phyloP scores from a whole-genome alignment of 768 basidiomycete genomes.

The Mycena epipterygia region DNA sequence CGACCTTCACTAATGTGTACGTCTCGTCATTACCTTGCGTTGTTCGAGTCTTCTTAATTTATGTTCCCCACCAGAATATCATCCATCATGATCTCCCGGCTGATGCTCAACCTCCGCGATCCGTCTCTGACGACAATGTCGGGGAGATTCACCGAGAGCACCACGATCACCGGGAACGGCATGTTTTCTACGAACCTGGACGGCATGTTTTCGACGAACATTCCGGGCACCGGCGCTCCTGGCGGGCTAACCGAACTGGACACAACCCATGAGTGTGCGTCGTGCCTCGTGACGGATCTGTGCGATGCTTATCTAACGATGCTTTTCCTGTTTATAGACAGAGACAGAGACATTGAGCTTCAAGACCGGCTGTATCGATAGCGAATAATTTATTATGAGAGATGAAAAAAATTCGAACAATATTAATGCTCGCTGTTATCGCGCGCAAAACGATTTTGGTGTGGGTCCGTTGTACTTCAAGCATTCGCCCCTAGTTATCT shows the following conservation, averaged over 20 bases:
- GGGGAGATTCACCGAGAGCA: constrained; percentile 1
- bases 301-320: neutral
- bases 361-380: constrained; percentile 11
- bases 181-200: constrained; percentile 15
- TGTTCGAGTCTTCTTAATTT: neutral
- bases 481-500: too few relatives aligned
- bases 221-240: neutral
- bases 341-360: constrained; percentile 3
- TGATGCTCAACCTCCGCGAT: constrained; percentile 34
- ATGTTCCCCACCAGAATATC: constrained; percentile 30
- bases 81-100: constrained; percentile 31
- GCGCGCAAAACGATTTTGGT: too few relatives aligned
- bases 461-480: too few relatives aligned
- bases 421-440: too few relatives aligned
- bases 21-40: neutral
- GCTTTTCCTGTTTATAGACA: too few relatives aligned
- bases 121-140: constrained; percentile 16
- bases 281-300: too few relatives aligned
- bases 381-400: neutral
- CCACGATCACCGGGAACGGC: neutral
- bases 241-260: neutral
- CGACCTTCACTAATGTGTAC: constrained; percentile 30
- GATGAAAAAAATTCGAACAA: too few relatives aligned
- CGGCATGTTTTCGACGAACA: constrained; percentile 6
- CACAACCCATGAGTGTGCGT: neutral